Conservation (phyloP, 345 rosid genomes). For the Mallotus nudiflorus region DNA sequence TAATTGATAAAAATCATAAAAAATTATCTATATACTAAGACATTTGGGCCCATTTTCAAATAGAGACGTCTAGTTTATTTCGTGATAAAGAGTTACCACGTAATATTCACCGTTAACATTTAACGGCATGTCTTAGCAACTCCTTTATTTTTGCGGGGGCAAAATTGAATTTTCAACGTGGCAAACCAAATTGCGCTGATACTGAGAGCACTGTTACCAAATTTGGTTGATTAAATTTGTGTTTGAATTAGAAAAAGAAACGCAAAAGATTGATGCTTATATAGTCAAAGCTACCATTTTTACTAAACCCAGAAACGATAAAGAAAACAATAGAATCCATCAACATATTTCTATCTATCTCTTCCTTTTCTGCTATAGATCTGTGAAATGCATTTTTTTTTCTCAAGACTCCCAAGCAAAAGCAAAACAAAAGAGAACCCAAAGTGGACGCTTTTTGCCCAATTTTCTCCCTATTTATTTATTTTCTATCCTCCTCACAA, state of each 20-base stretch:
- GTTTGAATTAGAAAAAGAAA: conserved; percentile 18
- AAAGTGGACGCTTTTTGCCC: conserved; percentile 38
- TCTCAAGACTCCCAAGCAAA: neutral
- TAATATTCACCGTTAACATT: too few relatives aligned
- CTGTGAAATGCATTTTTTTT: conserved; percentile 36
- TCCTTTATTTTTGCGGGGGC: too few relatives aligned
- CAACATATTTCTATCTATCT: neutral
- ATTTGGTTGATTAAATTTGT: conserved; percentile 18
- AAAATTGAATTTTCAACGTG: too few relatives aligned
- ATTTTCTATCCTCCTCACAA: conserved; percentile 11
- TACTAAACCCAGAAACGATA: conserved; percentile 23
- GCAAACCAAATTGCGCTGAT: too few relatives aligned
- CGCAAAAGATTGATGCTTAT: conserved; percentile 12
- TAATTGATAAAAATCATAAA: too few relatives aligned
- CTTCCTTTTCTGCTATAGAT: conserved; percentile 20
- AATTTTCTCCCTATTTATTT: conserved; percentile 26
- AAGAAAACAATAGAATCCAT: conserved; percentile 28
- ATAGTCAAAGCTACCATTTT: conserved; percentile 26
- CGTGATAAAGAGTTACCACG: too few relatives aligned
- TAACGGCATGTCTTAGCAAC: too few relatives aligned
- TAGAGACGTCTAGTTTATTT: too few relatives aligned
- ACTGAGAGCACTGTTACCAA: too few relatives aligned
- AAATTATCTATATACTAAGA: too few relatives aligned
- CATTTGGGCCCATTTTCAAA: too few relatives aligned
- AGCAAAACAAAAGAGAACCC: neutral